Evolutionary conservation across 768 basidiomycete species (phyloP).

Genomic region (Mycena albidolilacea): DNA sequence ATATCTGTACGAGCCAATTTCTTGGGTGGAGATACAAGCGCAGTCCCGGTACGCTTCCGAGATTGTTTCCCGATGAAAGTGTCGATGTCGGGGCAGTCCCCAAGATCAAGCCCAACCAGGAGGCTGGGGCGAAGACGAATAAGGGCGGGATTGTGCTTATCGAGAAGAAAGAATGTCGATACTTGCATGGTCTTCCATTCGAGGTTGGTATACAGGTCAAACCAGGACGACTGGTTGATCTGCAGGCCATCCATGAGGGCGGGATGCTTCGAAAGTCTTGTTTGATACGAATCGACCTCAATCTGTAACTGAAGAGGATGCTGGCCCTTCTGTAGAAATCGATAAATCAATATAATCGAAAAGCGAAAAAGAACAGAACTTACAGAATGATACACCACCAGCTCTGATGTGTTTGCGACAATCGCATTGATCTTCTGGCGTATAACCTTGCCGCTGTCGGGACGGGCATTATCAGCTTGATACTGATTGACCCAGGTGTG

Average conservation of each 20-base stretch:
- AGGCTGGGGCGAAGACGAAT: background rate
- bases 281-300: background rate
- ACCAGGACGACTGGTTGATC: background rate
- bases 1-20: background rate
- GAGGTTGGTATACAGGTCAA: background rate
- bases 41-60: background rate
- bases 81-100: background rate
- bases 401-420: background rate
- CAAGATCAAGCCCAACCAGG: background rate
- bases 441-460: background rate
- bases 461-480: background rate
- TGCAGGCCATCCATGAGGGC: background rate
- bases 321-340: background rate
- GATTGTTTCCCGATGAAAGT: background rate
- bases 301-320: background rate
- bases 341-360: background rate
- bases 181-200: background rate
- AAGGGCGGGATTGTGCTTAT: background rate
- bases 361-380: background rate
- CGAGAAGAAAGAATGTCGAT: background rate
- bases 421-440: background rate
- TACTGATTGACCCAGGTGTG: background rate
- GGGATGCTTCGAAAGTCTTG: background rate
- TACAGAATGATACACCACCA: background rate
- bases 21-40: background rate